Conservation (phyloP, 345 rosid species). For the Lepidium africanum region DNA sequence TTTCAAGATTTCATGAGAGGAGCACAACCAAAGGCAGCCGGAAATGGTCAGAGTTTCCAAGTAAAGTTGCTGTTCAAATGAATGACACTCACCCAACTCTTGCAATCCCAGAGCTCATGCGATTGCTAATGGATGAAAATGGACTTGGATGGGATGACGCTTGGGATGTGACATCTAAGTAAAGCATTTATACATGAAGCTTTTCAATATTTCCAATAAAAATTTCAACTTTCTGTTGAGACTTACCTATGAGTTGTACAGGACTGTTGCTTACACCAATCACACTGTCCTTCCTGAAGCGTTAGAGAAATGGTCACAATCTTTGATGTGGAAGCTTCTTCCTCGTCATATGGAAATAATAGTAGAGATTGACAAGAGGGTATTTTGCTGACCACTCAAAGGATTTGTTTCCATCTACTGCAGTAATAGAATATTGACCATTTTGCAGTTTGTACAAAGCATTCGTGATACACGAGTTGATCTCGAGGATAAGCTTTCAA, state of each 20-base stretch:
- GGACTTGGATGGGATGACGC: conserved; percentile 99
- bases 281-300: conserved; percentile 99
- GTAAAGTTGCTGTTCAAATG: conserved; percentile 84
- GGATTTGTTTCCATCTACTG: not conserved
- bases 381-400: conserved; percentile 21
- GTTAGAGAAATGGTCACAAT: conserved; percentile 92
- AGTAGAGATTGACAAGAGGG: conserved; percentile 89
- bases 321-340: conserved; percentile 92
- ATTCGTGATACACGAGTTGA: conserved; percentile 43
- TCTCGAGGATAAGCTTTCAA: conserved; percentile 75
- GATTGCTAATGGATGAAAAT: conserved; percentile 78
- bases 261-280: conserved; percentile 93
- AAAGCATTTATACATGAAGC: not conserved
- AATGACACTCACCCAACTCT: conserved; percentile 99
- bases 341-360: conserved; percentile 99
- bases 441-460: conserved; percentile 64
- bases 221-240: not conserved
- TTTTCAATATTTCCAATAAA: not conserved
- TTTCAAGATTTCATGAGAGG: conserved; percentile 78
- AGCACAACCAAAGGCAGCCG: conserved; percentile 41
- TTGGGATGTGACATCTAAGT: conserved; percentile 87
- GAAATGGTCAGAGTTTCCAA: conserved; percentile 89
- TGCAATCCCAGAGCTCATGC: conserved; percentile 96
- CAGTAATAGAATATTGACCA: conserved; percentile 1
- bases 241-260: conserved; percentile 24